Percentiles rank a stretch among this genome's conserved stretches.
Conservation (phyloP, 805 yeast genomes). For the Cyberlindnera americana region DNA sequence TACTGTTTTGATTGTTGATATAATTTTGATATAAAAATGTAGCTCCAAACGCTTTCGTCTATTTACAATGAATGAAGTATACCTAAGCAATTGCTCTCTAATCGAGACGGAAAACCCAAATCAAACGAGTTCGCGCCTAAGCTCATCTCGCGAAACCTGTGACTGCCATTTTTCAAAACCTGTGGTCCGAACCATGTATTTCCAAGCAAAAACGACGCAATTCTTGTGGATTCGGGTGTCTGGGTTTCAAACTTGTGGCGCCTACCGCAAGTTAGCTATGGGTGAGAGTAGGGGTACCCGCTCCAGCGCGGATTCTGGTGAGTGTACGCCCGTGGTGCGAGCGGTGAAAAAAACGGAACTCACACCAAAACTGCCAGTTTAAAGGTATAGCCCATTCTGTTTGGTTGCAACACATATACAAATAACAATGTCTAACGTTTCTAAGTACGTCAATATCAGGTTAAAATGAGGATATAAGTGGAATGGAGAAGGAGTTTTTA, state of each 20-base stretch:
- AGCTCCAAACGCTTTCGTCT: too few relatives aligned
- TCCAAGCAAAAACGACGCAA: background rate
- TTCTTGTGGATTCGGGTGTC: background rate
- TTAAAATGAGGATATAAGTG: background rate
- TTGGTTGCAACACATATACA: constrained; percentile 3
- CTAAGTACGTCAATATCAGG: constrained; percentile 26
- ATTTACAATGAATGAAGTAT: too few relatives aligned
- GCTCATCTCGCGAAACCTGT: constrained; percentile 2
- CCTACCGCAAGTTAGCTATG: too few relatives aligned
- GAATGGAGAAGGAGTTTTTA: too few relatives aligned
- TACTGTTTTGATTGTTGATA: too few relatives aligned
- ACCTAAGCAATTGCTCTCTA: too few relatives aligned
- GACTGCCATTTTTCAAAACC: constrained; percentile 2
- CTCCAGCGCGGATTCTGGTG: too few relatives aligned
- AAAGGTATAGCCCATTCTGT: background rate
- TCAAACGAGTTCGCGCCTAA: constrained; percentile 2
- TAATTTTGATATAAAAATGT: too few relatives aligned
- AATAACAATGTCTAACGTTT: constrained; percentile 30
- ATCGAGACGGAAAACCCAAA: background rate
- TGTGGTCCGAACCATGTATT: constrained; percentile 1
- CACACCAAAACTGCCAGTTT: background rate
- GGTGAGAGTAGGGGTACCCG: too few relatives aligned
- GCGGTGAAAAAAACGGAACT: constrained; percentile 4
- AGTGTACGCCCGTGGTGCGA: background rate
- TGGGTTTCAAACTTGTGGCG: constrained; percentile 2